These are phyloP conservation scores for Hsuehochloa calcarea DNA, from an alignment of 176 grass and related monocot species.

Conservation along the genomic window DNA sequence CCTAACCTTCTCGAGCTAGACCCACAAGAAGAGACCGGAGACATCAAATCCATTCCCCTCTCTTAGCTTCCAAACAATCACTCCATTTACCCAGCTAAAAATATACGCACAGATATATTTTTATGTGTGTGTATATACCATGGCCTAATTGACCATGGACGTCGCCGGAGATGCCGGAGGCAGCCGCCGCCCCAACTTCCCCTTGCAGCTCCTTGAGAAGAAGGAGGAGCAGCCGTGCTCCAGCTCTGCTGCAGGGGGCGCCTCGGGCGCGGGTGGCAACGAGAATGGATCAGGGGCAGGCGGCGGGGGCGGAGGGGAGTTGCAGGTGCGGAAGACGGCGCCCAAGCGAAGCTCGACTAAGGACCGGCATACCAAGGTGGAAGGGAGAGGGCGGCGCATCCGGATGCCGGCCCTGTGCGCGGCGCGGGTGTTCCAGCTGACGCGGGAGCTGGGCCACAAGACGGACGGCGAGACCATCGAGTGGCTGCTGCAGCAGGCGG, in stretches of 20 bases:
- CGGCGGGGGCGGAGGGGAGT: conserved; percentile 16
- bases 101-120: conserved; percentile 16
- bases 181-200: conserved; percentile 76
- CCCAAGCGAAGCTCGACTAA: conserved; percentile 83
- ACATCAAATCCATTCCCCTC: conserved; percentile 50
- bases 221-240: conserved; percentile 80
- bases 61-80: conserved; percentile 39
- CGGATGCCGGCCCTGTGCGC: conserved; percentile 95
- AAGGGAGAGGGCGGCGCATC: conserved; percentile 84
- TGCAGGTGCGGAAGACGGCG: conserved; percentile 53
- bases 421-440: conserved; percentile 93
- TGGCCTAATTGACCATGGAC: conserved; percentile 55
- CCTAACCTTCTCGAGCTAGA: conserved; percentile 53
- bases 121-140: conserved; percentile 39
- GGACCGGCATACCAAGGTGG: conserved; percentile 96
- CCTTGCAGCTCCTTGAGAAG: conserved; percentile 86
- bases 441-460: conserved; percentile 93
- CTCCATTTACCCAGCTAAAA: conserved; percentile 34
- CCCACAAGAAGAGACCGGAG: conserved; percentile 29
- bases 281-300: conserved; percentile 36
- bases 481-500: conserved; percentile 97
- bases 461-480: conserved; percentile 98
- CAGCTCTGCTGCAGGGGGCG: conserved; percentile 47
- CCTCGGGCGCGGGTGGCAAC: conserved; percentile 36
- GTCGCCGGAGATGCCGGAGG: conserved; percentile 60